A percentile compares a stretch with the other conserved stretches of the same genome.
These are phyloP conservation scores for Candida maris DNA, from an alignment of 805 yeast species.

Conservation along the genomic window DNA sequence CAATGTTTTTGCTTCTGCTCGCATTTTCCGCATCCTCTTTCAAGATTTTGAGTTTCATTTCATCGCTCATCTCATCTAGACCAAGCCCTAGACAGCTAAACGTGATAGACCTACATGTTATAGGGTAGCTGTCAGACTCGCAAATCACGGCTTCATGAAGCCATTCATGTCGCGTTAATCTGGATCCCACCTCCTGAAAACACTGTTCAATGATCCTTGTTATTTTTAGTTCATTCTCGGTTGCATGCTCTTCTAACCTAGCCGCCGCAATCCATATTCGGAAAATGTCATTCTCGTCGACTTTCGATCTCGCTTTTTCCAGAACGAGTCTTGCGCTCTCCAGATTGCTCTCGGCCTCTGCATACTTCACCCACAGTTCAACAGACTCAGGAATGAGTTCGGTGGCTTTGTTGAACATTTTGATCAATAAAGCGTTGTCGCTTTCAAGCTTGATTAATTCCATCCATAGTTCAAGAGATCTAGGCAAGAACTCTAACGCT, in stretches of 20 bases:
- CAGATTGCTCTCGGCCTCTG: conserved; percentile 39
- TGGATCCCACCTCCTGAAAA: conserved; percentile 36
- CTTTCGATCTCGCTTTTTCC: conserved; percentile 54
- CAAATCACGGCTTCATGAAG: conserved; percentile 50
- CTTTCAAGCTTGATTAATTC: conserved; percentile 58
- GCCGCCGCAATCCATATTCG: conserved; percentile 70
- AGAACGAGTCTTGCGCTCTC: conserved; percentile 52
- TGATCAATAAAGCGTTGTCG: conserved; percentile 43
- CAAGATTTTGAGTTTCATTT: conserved; percentile 29
- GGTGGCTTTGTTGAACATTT: conserved; percentile 60
- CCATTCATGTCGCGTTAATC: conserved; percentile 47
- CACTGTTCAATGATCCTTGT: conserved; percentile 48
- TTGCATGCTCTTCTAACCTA: conserved; percentile 57
- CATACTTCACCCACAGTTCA: conserved; percentile 60
- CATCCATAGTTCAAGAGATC: conserved; percentile 63
- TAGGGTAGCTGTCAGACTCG: conserved; percentile 42
- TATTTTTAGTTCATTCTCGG: conserved; percentile 42
- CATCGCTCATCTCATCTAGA: conserved; percentile 23
- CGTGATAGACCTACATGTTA: conserved; percentile 55
- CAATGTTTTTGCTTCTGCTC: conserved; percentile 21
- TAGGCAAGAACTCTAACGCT: conserved; percentile 66
- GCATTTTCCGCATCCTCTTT: conserved; percentile 35
- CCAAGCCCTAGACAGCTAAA: conserved; percentile 35
- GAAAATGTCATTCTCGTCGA: conserved; percentile 44
- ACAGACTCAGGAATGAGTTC: conserved; percentile 64